Conservation (phyloP, 83 land plant species). For the Thuja plicata region DNA sequence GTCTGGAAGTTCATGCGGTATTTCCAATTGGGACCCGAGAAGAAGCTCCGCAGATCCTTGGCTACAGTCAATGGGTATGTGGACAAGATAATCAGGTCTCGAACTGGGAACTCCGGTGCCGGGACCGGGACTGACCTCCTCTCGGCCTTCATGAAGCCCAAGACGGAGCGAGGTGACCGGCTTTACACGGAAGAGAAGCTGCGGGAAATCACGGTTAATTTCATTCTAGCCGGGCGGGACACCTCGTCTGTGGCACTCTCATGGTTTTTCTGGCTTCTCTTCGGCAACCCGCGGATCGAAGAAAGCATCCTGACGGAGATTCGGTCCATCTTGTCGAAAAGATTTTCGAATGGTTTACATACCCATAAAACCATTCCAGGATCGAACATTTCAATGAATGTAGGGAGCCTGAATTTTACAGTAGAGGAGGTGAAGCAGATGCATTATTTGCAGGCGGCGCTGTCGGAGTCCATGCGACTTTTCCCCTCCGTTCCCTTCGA, state of each 20-base stretch:
- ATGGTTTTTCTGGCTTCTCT: too few relatives aligned
- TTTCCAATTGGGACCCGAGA: too few relatives aligned
- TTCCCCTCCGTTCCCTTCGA: conserved; percentile 69
- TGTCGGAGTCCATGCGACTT: conserved; percentile 19
- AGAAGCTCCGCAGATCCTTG: neutral
- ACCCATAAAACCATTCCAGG: too few relatives aligned
- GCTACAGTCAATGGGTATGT: neutral
- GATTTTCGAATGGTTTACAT: too few relatives aligned
- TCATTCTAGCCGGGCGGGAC: too few relatives aligned
- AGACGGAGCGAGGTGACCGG: neutral
- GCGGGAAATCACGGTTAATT: too few relatives aligned
- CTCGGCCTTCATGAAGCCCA: conserved; percentile 10
- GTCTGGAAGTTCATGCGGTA: neutral
- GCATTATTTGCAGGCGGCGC: too few relatives aligned
- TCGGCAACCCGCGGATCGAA: too few relatives aligned
- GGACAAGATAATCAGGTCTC: neutral
- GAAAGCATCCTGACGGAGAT: conserved; percentile 26
- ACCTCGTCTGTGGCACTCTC: too few relatives aligned
- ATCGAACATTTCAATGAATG: too few relatives aligned
- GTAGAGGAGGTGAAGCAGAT: too few relatives aligned
- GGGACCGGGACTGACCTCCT: conserved; percentile 14
- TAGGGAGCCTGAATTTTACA: conserved; percentile 3
- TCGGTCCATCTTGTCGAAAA: neutral
- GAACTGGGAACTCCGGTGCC: neutral
- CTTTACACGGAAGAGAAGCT: too few relatives aligned